These are phyloP conservation scores for Carallia brachiata DNA, from an alignment of 345 rosid genomes.

Conservation along the genomic window DNA sequence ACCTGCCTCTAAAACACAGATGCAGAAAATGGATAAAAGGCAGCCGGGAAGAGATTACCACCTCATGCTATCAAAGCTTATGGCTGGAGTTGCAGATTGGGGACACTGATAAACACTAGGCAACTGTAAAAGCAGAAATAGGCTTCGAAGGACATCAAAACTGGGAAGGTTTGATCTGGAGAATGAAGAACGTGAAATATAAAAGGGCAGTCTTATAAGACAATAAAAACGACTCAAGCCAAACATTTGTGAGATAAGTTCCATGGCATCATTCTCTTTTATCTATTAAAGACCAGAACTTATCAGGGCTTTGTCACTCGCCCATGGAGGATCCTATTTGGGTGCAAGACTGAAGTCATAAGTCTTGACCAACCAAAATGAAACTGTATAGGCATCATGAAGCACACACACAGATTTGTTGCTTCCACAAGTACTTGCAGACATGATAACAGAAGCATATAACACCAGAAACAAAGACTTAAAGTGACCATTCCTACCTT, in stretches of 20 bases:
- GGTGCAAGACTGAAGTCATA: not conserved
- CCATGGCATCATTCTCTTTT: conserved; percentile 98
- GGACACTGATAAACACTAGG: too few relatives aligned
- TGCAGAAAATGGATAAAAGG: not conserved
- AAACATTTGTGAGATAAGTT: conserved; percentile 72
- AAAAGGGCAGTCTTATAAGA: too few relatives aligned
- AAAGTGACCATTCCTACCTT: conserved; percentile 46
- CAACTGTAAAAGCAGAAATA: too few relatives aligned
- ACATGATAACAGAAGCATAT: not conserved
- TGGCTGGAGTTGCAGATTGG: too few relatives aligned
- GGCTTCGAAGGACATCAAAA: too few relatives aligned
- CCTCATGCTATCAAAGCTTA: too few relatives aligned
- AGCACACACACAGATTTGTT: not conserved
- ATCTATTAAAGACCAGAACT: conserved; percentile 88
- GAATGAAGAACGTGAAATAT: too few relatives aligned
- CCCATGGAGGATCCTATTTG: conserved; percentile 82
- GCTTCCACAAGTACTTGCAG: not conserved
- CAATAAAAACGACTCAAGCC: conserved; percentile 11
- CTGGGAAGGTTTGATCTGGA: too few relatives aligned
- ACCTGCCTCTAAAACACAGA: conserved; percentile 61
- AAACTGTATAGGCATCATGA: not conserved
- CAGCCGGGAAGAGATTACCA: not conserved
- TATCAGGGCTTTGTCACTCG: conserved; percentile 86
- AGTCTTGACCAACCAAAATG: conserved; percentile 4
- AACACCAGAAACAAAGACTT: not conserved